Evolutionary conservation across 352 stramenopile species (phyloP), one percentile per base, ranked within the genome.

Genomic region (Globisporangium solare): DNA sequence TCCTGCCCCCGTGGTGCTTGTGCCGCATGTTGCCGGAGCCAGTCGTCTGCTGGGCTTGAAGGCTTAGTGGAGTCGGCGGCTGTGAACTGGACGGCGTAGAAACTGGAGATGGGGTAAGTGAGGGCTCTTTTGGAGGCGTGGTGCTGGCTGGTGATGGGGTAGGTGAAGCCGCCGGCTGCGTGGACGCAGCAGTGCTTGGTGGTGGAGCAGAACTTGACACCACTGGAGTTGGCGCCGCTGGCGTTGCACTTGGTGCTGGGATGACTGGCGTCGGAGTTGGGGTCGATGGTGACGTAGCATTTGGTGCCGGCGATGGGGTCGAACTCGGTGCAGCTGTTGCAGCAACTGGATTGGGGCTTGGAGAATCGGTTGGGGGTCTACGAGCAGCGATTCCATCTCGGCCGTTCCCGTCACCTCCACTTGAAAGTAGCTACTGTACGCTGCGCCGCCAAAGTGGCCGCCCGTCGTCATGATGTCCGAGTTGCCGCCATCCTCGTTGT

Each of bases 401-500:
- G 51, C 54, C 5, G 17, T 47, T 18, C 20, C 56, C 11, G 54
- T 60, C n/a, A 89, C 73, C 54, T 86, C 70, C 39, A 85, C 66
- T 49, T 86, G 59, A 39, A 84, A 88, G 56, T 74, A 86, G 47
- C 70, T 84, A 41, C 69, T 82, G 63, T 88, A 88, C 6, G 76
- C 72, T 0, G 73, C 79, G 20, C 79, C 76, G 6, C 76, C 76
- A 43, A 78, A 86, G 10, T 56, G 69, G 32, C 75, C 71, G 35
- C 63, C 70, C 24, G 61, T 70, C 0, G 74, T 84, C 39, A 71
- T 62, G 48, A 84, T 75, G 20, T 67, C 67, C 37, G 64, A 59
- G 60, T 83, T 83, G 8, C 71, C 65, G 45, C 67, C 58, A 2
- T 56, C 51, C 11, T 80, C 68, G n/a, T 88, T 70, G 51, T 76